These are phyloP conservation scores for Kluyveromyces starmeri DNA, from an alignment of 805 yeast species.

Conservation along the genomic window DNA sequence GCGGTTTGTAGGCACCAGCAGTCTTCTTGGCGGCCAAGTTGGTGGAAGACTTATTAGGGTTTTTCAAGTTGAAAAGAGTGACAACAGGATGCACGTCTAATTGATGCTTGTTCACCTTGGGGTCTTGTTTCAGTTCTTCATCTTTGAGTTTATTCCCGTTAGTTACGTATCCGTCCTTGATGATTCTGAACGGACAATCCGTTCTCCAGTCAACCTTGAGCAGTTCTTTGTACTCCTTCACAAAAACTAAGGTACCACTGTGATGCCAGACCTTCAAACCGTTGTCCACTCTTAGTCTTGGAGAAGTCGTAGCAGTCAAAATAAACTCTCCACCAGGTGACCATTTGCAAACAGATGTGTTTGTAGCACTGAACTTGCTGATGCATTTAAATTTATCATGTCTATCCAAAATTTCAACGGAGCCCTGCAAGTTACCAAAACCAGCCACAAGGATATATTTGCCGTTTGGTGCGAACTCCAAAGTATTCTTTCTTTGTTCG, in stretches of 20 bases:
- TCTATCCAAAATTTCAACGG: slow-evolving; percentile 91
- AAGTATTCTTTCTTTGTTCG: slow-evolving; percentile 80
- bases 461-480: slow-evolving; percentile 90
- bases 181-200: slow-evolving; percentile 21
- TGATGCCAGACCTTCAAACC: slow-evolving; percentile 92
- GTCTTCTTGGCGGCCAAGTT: slow-evolving; percentile 39
- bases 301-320: slow-evolving; percentile 93
- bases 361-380: slow-evolving; percentile 79
- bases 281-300: slow-evolving; percentile 93
- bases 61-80: slow-evolving; percentile 37
- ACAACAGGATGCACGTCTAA: slow-evolving; percentile 70
- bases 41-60: slow-evolving; percentile 27
- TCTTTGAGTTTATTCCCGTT: slow-evolving; percentile 12
- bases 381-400: slow-evolving; percentile 74
- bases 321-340: slow-evolving; percentile 93
- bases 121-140: slow-evolving; percentile 37
- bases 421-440: slow-evolving; percentile 95
- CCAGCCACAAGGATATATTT: slow-evolving; percentile 89
- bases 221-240: slow-evolving; percentile 74
- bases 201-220: slow-evolving; percentile 81
- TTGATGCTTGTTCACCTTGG: slow-evolving; percentile 39
- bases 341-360: slow-evolving; percentile 97
- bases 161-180: slow-evolving; percentile 27
- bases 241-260: slow-evolving; percentile 69
- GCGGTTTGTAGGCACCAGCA: slow-evolving; percentile 92